Base-by-base conservation (phyloP, 2,329 filamentous ascomycete genomes). In the Neonectria hederae region DNA sequence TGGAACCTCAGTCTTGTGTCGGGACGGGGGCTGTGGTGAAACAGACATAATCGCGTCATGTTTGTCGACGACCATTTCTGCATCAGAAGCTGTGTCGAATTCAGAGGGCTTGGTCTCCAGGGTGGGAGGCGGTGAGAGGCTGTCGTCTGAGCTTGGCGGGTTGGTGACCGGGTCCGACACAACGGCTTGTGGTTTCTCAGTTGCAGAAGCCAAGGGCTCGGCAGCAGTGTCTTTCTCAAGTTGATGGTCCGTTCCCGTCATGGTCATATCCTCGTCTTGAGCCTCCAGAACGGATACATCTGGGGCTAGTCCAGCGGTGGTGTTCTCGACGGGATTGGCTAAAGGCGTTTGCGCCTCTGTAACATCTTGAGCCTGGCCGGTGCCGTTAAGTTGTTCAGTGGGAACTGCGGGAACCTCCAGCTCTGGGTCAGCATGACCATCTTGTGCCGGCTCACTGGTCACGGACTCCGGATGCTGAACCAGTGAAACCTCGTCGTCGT, bases 1-100 rank as follows among this genome's bases (percentile, higher is more conserved):
- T 0, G 94, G 94, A 11, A 96, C 87, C 8, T 92, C 89, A 0
- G 90, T 94, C 70, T 90, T 92, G 62, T 84, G 83, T 1, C 73
- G 74, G 2, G 77, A 74, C n/a, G 68, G 38, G 8, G 38, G 51
- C 11, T 65, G 71, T 2, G 78, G 77, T 3, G 80, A 78, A 2
- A 66, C 69, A n/a, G 79, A 80, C 65, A 76, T 73, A 51, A 77
- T 80, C 11, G 57, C 53, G 1, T 55, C 65, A 4, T 66, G 75
- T 11, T 76, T 75, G 6, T 69, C 72, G 13, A 76, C 74, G 3
- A 75, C 74, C 30, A 79, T 76, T n/a, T 80, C 77, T 1, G 74
- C 70, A 5, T 80, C 79, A 6, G 78, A 79, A 4, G 77, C 74
- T 1, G 80, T 82, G 51, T 85, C 84, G 1, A 80, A 72, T 11